Base-by-base conservation (phyloP, 2,329 filamentous ascomycete genomes). In the Colletotrichum paranaense region DNA sequence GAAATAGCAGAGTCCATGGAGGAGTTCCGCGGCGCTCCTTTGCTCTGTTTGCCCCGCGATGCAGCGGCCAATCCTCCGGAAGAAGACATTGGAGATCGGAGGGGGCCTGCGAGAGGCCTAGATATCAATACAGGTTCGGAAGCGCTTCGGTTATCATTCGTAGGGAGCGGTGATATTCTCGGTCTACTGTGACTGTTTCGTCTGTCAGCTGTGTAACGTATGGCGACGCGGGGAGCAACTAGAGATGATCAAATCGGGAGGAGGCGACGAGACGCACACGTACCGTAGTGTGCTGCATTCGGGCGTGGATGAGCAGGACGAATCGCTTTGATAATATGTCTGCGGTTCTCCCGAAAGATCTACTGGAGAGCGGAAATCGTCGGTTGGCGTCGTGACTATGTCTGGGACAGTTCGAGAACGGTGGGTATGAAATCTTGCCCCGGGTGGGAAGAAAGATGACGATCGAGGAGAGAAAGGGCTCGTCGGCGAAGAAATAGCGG, bases 1-100 rank as follows among this genome's bases (percentile, higher is more conserved):
- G 96, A 98, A 59, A 97, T 93, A n/a, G 94, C 93, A 12, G 95
- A 98, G 82, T 98, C 96, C 78, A 98, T 96, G 12, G 96, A 98
- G 4, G 94, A 93, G 68, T 93, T 97, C 78, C 95, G 91, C 68
- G 92, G 90, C 24, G 84, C 75, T 52, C 79, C 82, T 74, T 83
- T 84, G 55, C 78, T 78, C 67, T 81, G 78, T 71, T 85, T 84
- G 75, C 80, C 81, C 77, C 82, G 84, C 55, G 82, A 80, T 55
- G 83, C 78, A 66, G 81, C 81, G 73, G 85, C 83, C 64, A 84
- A 80, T 75, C 86, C 84, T 76, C 87, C 86, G 86, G 90, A 89
- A 75, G 81, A 81, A 73, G 84, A 79, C 75, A 79, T 82, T 67
- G 81, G 79, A 75, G 79, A 80, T 72, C 79, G 78, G 67, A 82